Percentiles rank a stretch among this genome's conserved stretches.
These are phyloP conservation scores for Magnaporthales sp. DNA, from an alignment of 2,329 filamentous ascomycete species.

Conservation along the genomic window DNA sequence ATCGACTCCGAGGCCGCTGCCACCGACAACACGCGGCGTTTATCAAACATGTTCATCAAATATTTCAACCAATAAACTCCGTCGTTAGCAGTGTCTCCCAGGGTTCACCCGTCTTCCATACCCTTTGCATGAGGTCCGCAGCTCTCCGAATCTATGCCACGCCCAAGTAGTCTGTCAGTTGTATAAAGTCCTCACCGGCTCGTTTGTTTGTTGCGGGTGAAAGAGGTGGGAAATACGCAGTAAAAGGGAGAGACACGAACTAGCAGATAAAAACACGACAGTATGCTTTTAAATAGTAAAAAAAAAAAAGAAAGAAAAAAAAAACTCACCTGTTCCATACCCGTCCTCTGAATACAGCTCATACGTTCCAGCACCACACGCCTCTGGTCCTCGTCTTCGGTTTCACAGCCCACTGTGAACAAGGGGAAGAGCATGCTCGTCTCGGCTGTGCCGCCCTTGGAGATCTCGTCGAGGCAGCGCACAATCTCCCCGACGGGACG, in stretches of 20 bases:
- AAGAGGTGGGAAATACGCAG: not conserved
- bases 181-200: not conserved
- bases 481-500: slow-evolving; percentile 55
- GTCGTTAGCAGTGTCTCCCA: slow-evolving; percentile 61
- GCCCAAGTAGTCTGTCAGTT: not conserved
- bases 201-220: not conserved
- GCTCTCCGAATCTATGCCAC: slow-evolving; percentile 45
- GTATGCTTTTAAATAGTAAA: not conserved
- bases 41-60: not conserved
- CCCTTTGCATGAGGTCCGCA: slow-evolving; percentile 55
- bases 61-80: slow-evolving; percentile 56
- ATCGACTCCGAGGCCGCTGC: not conserved
- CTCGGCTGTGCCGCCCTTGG: slow-evolving; percentile 61
- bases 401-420: slow-evolving; percentile 76
- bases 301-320: not conserved
- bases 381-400: slow-evolving; percentile 44
- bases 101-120: slow-evolving; percentile 58
- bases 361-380: slow-evolving; percentile 57
- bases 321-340: slow-evolving; percentile 61
- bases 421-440: slow-evolving; percentile 71
- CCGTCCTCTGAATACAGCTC: slow-evolving; percentile 59
- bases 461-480: slow-evolving; percentile 50
- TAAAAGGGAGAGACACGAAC: not conserved
- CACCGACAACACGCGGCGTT: not conserved
- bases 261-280: not conserved